Evolutionary conservation across 352 stramenopile genomes (phyloP).

Genomic region (Phytophthora parvispora): DNA sequence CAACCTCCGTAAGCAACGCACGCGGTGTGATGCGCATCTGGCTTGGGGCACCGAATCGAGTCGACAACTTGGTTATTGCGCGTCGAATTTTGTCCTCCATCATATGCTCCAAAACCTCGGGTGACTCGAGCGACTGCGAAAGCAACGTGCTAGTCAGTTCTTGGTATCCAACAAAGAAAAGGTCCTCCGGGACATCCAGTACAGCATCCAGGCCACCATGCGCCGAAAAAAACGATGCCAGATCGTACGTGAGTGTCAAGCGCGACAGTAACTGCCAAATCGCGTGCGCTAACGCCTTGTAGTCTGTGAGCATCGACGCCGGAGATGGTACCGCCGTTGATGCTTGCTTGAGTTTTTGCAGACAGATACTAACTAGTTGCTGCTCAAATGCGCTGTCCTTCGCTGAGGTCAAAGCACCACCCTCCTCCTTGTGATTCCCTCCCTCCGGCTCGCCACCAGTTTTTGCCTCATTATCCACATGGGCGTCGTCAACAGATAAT

Average conservation of each 20-base stretch:
- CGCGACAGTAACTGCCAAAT: slow-evolving; percentile 78
- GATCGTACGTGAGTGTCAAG: slow-evolving; percentile 78
- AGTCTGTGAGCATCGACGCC: neutral
- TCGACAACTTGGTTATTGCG: slow-evolving; percentile 80
- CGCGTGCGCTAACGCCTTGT: slow-evolving; percentile 61
- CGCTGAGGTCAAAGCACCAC: neutral
- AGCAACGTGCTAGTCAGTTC: slow-evolving; percentile 79
- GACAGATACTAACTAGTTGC: slow-evolving; percentile 46
- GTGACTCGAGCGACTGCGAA: slow-evolving; percentile 83
- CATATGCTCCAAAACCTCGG: slow-evolving; percentile 85
- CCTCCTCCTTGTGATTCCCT: slow-evolving; percentile 4
- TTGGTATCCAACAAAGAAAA: slow-evolving; percentile 75
- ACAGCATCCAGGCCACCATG: slow-evolving; percentile 69
- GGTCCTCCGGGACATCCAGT: slow-evolving; percentile 52
- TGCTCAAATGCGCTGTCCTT: slow-evolving; percentile 40
- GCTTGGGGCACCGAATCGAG: slow-evolving; percentile 70
- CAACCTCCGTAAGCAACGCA: slow-evolving; percentile 85
- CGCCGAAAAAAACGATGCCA: slow-evolving; percentile 70
- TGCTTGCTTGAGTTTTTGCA: slow-evolving; percentile 38
- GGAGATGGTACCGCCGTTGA: slow-evolving; percentile 12
- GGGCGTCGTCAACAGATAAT: slow-evolving; percentile 16
- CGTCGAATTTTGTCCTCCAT: slow-evolving; percentile 90
- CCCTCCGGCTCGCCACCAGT: slow-evolving; percentile 22
- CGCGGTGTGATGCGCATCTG: slow-evolving; percentile 89
- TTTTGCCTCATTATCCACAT: slow-evolving; percentile 14